A percentile compares a stretch with the other conserved stretches of the same genome.
Conservation (phyloP, 371 early-diverging fungal species). For the Rhizomucor miehei region DNA sequence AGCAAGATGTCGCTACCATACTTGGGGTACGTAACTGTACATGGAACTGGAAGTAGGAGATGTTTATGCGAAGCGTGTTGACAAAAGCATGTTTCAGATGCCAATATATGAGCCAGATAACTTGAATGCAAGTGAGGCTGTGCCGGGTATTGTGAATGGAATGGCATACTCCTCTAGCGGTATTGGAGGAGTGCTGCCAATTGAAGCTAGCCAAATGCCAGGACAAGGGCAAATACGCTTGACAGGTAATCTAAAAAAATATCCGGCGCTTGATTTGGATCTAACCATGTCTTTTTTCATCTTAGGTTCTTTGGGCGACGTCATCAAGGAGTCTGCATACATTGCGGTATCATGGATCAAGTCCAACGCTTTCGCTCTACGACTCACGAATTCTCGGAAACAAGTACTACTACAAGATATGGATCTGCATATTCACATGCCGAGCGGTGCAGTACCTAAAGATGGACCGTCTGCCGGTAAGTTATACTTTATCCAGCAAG, state of each 20-base stretch:
- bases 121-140: conserved; percentile 45
- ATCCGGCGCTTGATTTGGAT: not conserved
- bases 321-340: conserved; percentile 85
- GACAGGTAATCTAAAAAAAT: conserved; percentile 46
- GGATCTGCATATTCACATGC: conserved; percentile 86
- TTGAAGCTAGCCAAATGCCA: conserved; percentile 79
- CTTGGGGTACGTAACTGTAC: conserved; percentile 29
- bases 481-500: not conserved
- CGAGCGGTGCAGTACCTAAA: conserved; percentile 81
- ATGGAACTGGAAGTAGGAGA: not conserved
- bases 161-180: conserved; percentile 81
- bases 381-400: conserved; percentile 42
- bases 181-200: conserved; percentile 73
- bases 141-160: conserved; percentile 81
- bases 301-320: conserved; percentile 76
- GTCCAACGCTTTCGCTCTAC: conserved; percentile 62
- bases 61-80: conserved; percentile 9
- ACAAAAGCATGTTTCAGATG: conserved; percentile 19
- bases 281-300: not conserved
- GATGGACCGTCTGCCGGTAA: conserved; percentile 74
- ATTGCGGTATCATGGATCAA: conserved; percentile 81
- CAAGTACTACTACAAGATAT: conserved; percentile 42
- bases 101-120: conserved; percentile 64
- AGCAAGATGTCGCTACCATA: conserved; percentile 23
- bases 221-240: conserved; percentile 68